Conservation (phyloP, 768 basidiomycete species). For the Russula vinacea region DNA sequence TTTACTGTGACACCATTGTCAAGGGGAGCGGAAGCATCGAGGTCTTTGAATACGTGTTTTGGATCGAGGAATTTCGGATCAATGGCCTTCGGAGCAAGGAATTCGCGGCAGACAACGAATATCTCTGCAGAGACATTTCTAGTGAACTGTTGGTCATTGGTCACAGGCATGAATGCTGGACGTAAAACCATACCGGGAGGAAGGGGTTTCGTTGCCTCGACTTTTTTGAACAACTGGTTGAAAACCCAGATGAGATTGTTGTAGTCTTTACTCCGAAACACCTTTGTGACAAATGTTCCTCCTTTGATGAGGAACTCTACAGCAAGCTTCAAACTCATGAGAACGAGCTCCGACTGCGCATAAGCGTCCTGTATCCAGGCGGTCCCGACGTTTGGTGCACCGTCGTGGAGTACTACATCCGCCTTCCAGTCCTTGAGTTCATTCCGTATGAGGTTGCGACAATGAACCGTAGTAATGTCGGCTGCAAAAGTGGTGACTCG, state of each 20-base stretch:
- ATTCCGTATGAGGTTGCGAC: conserved; percentile 77
- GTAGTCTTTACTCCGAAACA: conserved; percentile 97
- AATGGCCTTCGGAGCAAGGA: conserved; percentile 90
- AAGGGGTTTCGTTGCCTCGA: conserved; percentile 99
- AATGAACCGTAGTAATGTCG: conserved; percentile 91
- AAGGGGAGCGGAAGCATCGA: conserved; percentile 48
- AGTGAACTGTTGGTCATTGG: conserved; percentile 13
- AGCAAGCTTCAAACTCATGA: conserved; percentile 92
- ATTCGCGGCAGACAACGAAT: conserved; percentile 96
- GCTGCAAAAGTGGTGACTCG: conserved; percentile 86
- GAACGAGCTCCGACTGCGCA: conserved; percentile 91
- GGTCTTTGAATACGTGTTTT: conserved; percentile 95
- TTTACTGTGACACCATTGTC: conserved; percentile 57
- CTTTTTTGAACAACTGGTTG: conserved; percentile 90
- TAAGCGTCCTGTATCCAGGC: conserved; percentile 99
- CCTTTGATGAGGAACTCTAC: conserved; percentile 92
- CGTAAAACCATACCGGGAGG: conserved; percentile 68
- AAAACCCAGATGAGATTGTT: conserved; percentile 99
- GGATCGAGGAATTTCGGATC: conserved; percentile 98
- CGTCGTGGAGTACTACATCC: conserved; percentile 96
- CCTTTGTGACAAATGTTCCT: conserved; percentile 95
- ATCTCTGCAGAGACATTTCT: conserved; percentile 99
- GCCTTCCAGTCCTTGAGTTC: conserved; percentile 99
- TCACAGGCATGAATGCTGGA: conserved; percentile 1
- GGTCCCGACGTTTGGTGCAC: conserved; percentile 98